Evolutionary conservation across 2,329 filamentous ascomycete genomes (phyloP).

Genomic region (Nigrospora osmanthi): DNA sequence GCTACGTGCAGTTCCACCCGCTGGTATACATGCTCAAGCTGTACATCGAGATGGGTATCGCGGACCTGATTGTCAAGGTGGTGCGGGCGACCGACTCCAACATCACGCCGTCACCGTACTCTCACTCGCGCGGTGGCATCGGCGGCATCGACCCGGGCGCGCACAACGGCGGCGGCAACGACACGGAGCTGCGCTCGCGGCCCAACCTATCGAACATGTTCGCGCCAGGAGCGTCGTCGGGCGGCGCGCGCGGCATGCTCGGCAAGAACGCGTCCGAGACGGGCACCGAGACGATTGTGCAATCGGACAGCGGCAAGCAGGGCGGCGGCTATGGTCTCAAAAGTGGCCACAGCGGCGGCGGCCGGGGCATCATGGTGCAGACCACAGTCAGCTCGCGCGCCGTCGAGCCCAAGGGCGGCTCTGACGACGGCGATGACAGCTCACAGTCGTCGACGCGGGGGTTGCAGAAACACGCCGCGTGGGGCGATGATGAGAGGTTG

Average conservation of each 20-base stretch:
- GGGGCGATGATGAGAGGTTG: too few species aligned
- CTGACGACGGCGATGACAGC: background rate
- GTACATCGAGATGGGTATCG: conserved; percentile 8
- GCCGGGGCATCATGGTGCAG: background rate
- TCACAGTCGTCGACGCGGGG: background rate
- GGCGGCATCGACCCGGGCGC: background rate
- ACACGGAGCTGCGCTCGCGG: background rate
- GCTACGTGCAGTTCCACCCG: conserved; percentile 37
- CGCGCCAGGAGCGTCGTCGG: too few species aligned
- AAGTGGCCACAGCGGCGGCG: background rate
- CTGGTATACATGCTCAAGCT: conserved; percentile 29
- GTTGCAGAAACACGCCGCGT: too few species aligned
- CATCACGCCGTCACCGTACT: conserved; percentile 1
- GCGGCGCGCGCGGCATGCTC: background rate
- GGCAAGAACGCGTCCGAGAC: conserved; percentile 5
- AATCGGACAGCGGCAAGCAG: too few species aligned
- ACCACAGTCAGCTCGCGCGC: background rate
- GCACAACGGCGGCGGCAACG: background rate
- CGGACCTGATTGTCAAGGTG: conserved; percentile 6
- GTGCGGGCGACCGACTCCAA: conserved; percentile 1
- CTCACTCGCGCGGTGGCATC: conserved; percentile 1
- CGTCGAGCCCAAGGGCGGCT: background rate
- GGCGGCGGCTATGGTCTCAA: background rate
- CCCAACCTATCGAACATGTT: too few species aligned
- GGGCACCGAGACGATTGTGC: background rate